Evolutionary conservation across 352 stramenopile genomes (phyloP).

Genomic region (Phytophthora syringae): DNA sequence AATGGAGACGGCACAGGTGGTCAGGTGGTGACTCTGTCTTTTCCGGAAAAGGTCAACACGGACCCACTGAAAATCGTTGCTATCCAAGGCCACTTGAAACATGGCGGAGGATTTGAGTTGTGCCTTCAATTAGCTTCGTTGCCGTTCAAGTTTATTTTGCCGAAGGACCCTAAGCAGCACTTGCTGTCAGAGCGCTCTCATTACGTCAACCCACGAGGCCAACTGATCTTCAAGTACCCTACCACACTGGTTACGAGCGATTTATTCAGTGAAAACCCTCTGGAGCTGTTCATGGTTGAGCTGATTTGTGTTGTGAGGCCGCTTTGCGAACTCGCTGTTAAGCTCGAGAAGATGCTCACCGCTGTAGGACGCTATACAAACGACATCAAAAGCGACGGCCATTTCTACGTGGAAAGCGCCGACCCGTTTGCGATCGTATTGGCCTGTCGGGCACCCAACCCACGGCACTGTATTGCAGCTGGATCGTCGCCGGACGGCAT

Average conservation of each 20-base stretch:
- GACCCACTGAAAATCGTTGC: conserved; percentile 79
- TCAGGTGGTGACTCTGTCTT: conserved; percentile 88
- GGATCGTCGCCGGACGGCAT: conserved; percentile 76
- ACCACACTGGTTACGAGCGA: conserved; percentile 70
- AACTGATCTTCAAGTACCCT: conserved; percentile 87
- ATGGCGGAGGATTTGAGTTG: conserved; percentile 79
- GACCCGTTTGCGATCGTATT: conserved; percentile 88
- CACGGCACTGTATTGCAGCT: conserved; percentile 69
- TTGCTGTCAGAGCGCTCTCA: conserved; percentile 69
- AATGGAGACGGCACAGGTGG: conserved; percentile 64
- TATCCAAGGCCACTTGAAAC: conserved; percentile 84
- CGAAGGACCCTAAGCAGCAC: conserved; percentile 62
- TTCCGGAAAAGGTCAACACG: conserved; percentile 86
- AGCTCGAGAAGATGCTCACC: conserved; percentile 78
- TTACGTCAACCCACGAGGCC: conserved; percentile 74
- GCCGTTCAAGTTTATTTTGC: conserved; percentile 76
- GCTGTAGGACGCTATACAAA: conserved; percentile 78
- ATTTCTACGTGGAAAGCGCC: conserved; percentile 87
- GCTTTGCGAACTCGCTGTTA: conserved; percentile 84
- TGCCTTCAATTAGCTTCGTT: conserved; percentile 67
- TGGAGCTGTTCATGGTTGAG: conserved; percentile 90
- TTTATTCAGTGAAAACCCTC: conserved; percentile 80
- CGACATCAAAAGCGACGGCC: conserved; percentile 66
- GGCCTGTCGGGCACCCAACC: conserved; percentile 74
- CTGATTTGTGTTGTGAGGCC: conserved; percentile 88